phyloP scores from a whole-genome alignment of 331 rosid genomes.

The Malus hybrid region DNA sequence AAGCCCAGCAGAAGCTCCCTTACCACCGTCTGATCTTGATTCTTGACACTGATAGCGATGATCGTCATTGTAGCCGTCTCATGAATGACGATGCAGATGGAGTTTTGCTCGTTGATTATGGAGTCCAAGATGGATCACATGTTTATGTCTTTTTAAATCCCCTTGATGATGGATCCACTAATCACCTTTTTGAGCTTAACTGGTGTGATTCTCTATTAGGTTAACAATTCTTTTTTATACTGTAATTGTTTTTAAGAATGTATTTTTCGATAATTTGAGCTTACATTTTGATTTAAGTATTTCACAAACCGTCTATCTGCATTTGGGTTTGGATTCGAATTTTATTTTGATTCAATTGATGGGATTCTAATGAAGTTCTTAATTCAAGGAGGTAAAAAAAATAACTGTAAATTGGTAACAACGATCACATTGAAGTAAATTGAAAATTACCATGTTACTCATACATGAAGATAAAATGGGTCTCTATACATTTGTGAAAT shows the following conservation, averaged over 20 bases:
- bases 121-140: conserved; percentile 63
- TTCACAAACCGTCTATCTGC: neutral
- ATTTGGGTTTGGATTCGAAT: neutral
- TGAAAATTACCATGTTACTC: neutral
- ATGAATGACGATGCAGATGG: conserved; percentile 24
- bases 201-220: neutral
- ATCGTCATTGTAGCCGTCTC: conserved; percentile 1
- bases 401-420: neutral
- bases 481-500: neutral
- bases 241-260: neutral
- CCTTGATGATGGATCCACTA: conserved; percentile 23
- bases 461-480: neutral
- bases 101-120: conserved; percentile 37
- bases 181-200: conserved; percentile 7
- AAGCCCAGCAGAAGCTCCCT: conserved; percentile 52
- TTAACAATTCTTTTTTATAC: neutral
- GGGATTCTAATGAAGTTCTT: neutral
- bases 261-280: neutral
- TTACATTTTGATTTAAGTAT: neutral
- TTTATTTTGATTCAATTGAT: neutral
- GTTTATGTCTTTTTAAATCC: conserved; percentile 48
- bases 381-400: neutral
- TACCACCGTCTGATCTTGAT: conserved; percentile 48
- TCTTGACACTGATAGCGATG: conserved; percentile 10
- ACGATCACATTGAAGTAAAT: neutral